A percentile compares a stretch with the other conserved stretches of the same genome.
Evolutionary conservation across 495 filamentous ascomycete genomes (phyloP).

Genomic region (Aspergillus affinis): DNA sequence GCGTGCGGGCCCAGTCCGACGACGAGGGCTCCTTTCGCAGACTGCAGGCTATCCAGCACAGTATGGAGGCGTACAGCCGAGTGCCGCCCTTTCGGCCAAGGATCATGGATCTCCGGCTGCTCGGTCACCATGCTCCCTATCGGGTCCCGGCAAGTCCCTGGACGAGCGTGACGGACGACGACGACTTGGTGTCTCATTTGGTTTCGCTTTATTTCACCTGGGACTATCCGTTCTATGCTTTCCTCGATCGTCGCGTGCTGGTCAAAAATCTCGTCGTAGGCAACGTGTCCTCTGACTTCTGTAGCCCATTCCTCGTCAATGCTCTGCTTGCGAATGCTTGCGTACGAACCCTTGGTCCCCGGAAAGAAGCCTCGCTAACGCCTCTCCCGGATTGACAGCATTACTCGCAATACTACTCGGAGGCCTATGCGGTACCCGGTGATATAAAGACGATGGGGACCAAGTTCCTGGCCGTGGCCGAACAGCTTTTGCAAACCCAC

Average conservation of each 20-base stretch:
- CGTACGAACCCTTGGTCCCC: slow-evolving; percentile 16
- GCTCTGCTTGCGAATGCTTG: slow-evolving; percentile 42
- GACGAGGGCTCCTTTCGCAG: no score
- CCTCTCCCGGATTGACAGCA: slow-evolving; percentile 14
- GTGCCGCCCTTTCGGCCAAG: slow-evolving; percentile 11
- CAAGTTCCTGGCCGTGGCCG: slow-evolving; percentile 33
- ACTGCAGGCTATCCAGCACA: no score
- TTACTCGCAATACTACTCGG: slow-evolving; percentile 29
- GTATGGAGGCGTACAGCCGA: slow-evolving; percentile 1
- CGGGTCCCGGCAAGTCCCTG: slow-evolving; percentile 33
- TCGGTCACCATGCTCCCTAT: slow-evolving; percentile 11
- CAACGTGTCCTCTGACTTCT: slow-evolving; percentile 32
- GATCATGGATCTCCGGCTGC: slow-evolving; percentile 18
- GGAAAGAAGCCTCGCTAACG: not conserved
- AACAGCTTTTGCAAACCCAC: slow-evolving; percentile 22
- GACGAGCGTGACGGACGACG: slow-evolving; percentile 47
- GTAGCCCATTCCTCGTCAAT: slow-evolving; percentile 47
- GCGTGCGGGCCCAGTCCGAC: no score
- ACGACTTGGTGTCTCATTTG: slow-evolving; percentile 47
- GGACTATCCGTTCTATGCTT: slow-evolving; percentile 43
- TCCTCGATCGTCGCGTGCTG: slow-evolving; percentile 37
- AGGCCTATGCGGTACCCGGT: slow-evolving; percentile 28
- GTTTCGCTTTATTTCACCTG: slow-evolving; percentile 49
- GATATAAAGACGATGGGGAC: slow-evolving; percentile 31
- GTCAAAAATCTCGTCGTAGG: slow-evolving; percentile 34